These are phyloP conservation scores for Verticillium alfalfae DNA, from an alignment of 2,329 filamentous ascomycete genomes.

Conservation along the genomic window DNA sequence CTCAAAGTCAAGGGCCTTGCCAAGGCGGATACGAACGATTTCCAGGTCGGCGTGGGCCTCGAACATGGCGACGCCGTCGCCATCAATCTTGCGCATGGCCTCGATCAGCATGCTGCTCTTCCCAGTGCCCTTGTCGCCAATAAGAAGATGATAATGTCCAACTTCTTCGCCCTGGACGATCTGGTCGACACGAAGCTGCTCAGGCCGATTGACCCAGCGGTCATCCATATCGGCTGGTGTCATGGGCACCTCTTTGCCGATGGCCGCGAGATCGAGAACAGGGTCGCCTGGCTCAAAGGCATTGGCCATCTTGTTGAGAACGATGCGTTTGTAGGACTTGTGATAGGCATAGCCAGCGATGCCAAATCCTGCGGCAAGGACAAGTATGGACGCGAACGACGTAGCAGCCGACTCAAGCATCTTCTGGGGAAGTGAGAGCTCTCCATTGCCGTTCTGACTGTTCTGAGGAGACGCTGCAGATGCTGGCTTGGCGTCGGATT, in stretches of 20 bases:
- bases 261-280: slow-evolving; percentile 73
- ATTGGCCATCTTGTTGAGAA: slow-evolving; percentile 86
- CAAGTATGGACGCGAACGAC: slow-evolving; percentile 67
- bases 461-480: background rate
- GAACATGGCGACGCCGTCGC: slow-evolving; percentile 88
- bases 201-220: slow-evolving; percentile 78
- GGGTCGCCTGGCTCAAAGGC: slow-evolving; percentile 92
- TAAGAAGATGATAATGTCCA: slow-evolving; percentile 86
- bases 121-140: slow-evolving; percentile 93
- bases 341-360: slow-evolving; percentile 74
- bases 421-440: slow-evolving; percentile 43
- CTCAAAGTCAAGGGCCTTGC: slow-evolving; percentile 92
- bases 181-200: slow-evolving; percentile 75
- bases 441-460: slow-evolving; percentile 13
- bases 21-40: slow-evolving; percentile 87
- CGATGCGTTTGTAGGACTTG: slow-evolving; percentile 80
- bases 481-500: background rate
- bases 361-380: slow-evolving; percentile 61
- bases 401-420: slow-evolving; percentile 72
- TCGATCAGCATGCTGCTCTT: slow-evolving; percentile 96
- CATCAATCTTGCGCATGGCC: slow-evolving; percentile 88
- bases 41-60: slow-evolving; percentile 94
- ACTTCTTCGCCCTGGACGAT: slow-evolving; percentile 69
- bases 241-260: slow-evolving; percentile 49
- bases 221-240: slow-evolving; percentile 38